Evolutionary conservation across 371 early-diverging fungal genomes (phyloP), one percentile per base, ranked within the genome.

Genomic region (Lichtheimia hyalospora): DNA sequence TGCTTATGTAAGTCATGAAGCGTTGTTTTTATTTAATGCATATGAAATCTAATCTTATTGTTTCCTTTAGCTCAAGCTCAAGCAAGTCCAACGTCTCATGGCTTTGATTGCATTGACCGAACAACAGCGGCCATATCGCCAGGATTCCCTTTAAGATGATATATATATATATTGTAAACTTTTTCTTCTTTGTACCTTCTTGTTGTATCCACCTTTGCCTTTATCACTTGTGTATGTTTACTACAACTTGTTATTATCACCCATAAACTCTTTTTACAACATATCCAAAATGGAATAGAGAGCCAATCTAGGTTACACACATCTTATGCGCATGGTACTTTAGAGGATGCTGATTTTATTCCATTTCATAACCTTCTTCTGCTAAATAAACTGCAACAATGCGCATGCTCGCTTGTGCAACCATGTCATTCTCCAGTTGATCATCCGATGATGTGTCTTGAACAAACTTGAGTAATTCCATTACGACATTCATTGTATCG

Each of bases 341-440:
- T n/a, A n/a, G n/a, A n/a, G n/a, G n/a, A n/a, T n/a, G n/a, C n/a
- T n/a, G n/a, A n/a, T n/a, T n/a, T 34, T 34, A 34, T 34, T 34
- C 34, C 54, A 75, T 50, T 48, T 75, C 79, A 49, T 63, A 75
- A 0, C 74, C 75, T 54, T 80, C 77, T 61, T 80, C 77, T 27
- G 81, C 77, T 66, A 80, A 53, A 73, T 75, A 76, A 21, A 75
- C 43, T 0, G 77, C 70, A 3, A 79, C 62, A 10, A 75, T 66
- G 49, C 76, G 64, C 50, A 75, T 74, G 55, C 79, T 71, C 8
- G 79, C 76, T 60, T 75, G 79, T 23, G 74, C 74, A 41, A 75
- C 60, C 53, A 69, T 54, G 51, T 75, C 68, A 14, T 68, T 52
- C 23, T 73, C 70, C 41, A 71, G 51, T 21, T 69, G 64, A 1